These are phyloP conservation scores for Salix caprea DNA, from an alignment of 345 rosid species.

Conservation along the genomic window DNA sequence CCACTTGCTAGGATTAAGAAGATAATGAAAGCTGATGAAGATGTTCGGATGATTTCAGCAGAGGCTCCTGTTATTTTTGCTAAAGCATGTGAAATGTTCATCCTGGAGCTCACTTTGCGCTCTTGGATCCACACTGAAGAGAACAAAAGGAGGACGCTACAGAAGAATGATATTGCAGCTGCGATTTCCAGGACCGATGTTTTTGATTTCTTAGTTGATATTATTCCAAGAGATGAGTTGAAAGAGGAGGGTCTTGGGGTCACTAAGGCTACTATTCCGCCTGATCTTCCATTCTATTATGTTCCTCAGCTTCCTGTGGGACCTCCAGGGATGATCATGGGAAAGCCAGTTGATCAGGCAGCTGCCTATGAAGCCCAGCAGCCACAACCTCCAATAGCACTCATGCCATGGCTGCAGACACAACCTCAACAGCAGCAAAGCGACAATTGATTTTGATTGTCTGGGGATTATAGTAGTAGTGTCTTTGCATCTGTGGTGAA, in stretches of 20 bases:
- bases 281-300: constrained; percentile 37
- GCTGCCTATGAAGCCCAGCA: constrained; percentile 35
- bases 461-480: not conserved
- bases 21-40: constrained; percentile 46
- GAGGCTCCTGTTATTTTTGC: constrained; percentile 46
- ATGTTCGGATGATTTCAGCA: constrained; percentile 48
- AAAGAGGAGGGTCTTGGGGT: constrained; percentile 47
- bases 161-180: constrained; percentile 44
- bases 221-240: constrained; percentile 43
- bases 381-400: constrained; percentile 26
- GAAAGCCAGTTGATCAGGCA: constrained; percentile 35
- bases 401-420: constrained; percentile 40
- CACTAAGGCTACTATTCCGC: constrained; percentile 31
- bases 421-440: constrained; percentile 23
- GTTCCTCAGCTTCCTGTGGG: constrained; percentile 32
- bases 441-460: not conserved
- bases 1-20: constrained; percentile 45
- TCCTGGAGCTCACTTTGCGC: constrained; percentile 40
- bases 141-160: constrained; percentile 42
- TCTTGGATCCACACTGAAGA: constrained; percentile 47
- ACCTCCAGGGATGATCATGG: constrained; percentile 40
- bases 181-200: constrained; percentile 42
- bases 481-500: not conserved
- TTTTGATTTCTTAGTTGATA: constrained; percentile 45
- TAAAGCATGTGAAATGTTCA: constrained; percentile 45